These are phyloP conservation scores for Canavalia gladiata DNA, from an alignment of 306 rosid species.

Conservation along the genomic window DNA sequence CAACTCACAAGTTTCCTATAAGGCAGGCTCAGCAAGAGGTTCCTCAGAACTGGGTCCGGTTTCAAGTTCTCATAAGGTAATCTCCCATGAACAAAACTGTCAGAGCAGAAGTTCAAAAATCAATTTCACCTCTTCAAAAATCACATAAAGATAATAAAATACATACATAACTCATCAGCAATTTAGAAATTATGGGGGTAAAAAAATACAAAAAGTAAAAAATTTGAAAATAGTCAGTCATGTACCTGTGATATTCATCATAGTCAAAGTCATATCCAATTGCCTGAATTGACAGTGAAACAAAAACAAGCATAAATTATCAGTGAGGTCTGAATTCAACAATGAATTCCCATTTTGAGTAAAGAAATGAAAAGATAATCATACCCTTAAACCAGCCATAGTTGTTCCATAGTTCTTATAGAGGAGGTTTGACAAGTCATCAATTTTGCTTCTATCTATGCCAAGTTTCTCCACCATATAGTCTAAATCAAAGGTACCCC, in stretches of 20 bases:
- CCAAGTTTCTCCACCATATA: constrained; percentile 91
- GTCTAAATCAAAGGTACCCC: constrained; percentile 53
- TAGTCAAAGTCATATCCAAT: constrained; percentile 93
- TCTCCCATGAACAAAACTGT: constrained; percentile 93
- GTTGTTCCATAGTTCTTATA: constrained; percentile 95
- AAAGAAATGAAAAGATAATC: neutral
- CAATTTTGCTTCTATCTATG: constrained; percentile 72
- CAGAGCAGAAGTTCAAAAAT: neutral
- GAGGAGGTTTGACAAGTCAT: constrained; percentile 69
- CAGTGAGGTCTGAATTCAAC: neutral
- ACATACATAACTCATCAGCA: neutral
- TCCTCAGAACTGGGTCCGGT: constrained; percentile 85
- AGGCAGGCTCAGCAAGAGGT: constrained; percentile 78
- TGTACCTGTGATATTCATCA: constrained; percentile 88
- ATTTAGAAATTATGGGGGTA: neutral
- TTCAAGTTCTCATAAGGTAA: constrained; percentile 88
- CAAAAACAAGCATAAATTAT: neutral
- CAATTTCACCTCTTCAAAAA: constrained; percentile 22
- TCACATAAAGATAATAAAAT: neutral
- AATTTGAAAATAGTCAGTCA: neutral
- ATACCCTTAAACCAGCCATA: constrained; percentile 98
- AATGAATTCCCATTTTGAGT: constrained; percentile 22
- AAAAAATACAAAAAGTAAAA: neutral
- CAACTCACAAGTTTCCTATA: constrained; percentile 78
- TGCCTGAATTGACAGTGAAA: constrained; percentile 67